Percentiles rank a stretch among this genome's conserved stretches.
phyloP scores from a whole-genome alignment of 2,329 filamentous ascomycete species.

The Aspergillus pseudotamarii region DNA sequence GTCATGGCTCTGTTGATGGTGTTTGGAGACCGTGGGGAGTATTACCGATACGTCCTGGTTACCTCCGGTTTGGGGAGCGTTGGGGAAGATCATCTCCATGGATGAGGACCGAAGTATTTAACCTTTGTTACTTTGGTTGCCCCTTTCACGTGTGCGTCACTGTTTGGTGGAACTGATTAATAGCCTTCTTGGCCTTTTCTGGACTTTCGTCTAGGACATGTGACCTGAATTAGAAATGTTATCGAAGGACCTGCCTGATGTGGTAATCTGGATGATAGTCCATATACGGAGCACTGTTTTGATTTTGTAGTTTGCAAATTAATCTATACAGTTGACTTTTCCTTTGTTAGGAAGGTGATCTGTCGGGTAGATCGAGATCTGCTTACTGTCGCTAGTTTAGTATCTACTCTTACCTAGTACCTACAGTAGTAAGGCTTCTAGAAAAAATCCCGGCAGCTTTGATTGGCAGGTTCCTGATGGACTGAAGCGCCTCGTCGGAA shows the following conservation, averaged over 20 bases:
- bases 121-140: no score
- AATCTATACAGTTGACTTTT: neutral
- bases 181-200: neutral
- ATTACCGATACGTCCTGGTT: no score
- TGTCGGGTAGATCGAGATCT: neutral
- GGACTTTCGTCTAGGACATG: neutral
- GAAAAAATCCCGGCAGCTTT: neutral
- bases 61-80: no score
- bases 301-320: no score
- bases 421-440: neutral
- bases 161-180: no score
- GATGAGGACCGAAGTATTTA: no score
- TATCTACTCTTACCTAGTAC: neutral
- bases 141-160: no score
- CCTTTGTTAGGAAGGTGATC: neutral
- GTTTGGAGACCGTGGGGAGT: no score
- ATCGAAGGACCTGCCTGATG: neutral
- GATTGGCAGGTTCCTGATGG: neutral
- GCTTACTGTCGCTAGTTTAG: neutral
- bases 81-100: no score
- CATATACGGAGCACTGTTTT: no score
- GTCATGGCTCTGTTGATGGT: no score
- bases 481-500: neutral
- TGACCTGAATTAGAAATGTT: neutral
- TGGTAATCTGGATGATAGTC: neutral